A percentile compares a stretch with the other conserved stretches of the same genome.
These are phyloP conservation scores for Cladophialophora yegresii DNA, from an alignment of 2,329 filamentous ascomycete genomes.

Conservation along the genomic window DNA sequence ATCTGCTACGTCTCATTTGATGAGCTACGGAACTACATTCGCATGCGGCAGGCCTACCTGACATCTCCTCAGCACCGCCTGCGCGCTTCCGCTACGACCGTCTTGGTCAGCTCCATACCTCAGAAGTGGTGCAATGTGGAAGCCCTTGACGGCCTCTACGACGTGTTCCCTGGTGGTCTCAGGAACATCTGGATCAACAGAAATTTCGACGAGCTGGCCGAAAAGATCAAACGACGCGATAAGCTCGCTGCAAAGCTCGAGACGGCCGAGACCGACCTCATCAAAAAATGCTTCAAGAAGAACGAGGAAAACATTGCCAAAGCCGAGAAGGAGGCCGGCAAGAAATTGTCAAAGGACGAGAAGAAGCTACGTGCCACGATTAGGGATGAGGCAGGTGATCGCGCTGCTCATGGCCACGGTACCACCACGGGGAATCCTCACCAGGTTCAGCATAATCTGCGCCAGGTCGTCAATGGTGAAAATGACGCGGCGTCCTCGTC, in stretches of 20 bases:
- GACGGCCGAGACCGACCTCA: conserved; percentile 77
- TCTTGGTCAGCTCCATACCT: conserved; percentile 88
- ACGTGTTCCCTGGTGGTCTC: conserved; percentile 93
- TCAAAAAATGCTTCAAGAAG: conserved; percentile 75
- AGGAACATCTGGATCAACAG: conserved; percentile 96
- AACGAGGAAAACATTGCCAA: conserved; percentile 69
- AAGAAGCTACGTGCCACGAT: conserved; percentile 52
- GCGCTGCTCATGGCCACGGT: conserved; percentile 52
- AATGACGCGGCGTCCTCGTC: conserved; percentile 23
- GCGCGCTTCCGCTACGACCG: conserved; percentile 89
- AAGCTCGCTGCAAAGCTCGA: conserved; percentile 73
- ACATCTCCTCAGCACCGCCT: conserved; percentile 94
- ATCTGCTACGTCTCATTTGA: conserved; percentile 84
- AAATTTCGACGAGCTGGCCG: conserved; percentile 77
- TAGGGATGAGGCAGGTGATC: conserved; percentile 52
- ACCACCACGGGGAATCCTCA: conserved; percentile 61
- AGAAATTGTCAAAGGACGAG: conserved; percentile 42
- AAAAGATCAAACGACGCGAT: conserved; percentile 78
- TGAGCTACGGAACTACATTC: conserved; percentile 84
- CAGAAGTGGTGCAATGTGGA: conserved; percentile 85
- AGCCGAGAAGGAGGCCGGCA: conserved; percentile 65
- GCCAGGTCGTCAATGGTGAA: conserved; percentile 46
- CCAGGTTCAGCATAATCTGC: conserved; percentile 55
- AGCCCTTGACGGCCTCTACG: conserved; percentile 79
- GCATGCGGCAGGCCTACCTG: conserved; percentile 88